Percentiles rank a stretch among this genome's conserved stretches.
Conservation (phyloP, 129 eudicot genomes). For the Ambrosia trifida region DNA sequence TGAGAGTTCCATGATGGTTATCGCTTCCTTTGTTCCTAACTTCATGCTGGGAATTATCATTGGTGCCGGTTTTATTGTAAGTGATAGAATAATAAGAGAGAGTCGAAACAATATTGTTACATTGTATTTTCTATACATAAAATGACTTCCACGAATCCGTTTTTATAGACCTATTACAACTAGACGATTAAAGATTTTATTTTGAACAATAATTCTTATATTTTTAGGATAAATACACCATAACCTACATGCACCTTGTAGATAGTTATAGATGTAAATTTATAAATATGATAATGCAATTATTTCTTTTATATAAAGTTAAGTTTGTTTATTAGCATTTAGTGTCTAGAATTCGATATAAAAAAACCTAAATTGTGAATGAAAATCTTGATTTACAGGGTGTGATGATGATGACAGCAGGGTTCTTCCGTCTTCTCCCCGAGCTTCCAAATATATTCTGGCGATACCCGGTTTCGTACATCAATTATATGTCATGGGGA, state of each 20-base stretch:
- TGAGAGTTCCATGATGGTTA: conserved; percentile 86
- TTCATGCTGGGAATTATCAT: conserved; percentile 72
- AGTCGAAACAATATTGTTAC: too few species aligned
- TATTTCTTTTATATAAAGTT: too few species aligned
- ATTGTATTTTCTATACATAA: too few species aligned
- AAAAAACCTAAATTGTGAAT: not conserved
- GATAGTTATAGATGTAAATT: too few species aligned
- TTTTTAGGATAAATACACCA: too few species aligned
- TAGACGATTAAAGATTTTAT: too few species aligned
- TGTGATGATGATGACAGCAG: conserved; percentile 88
- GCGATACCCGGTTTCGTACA: conserved; percentile 77
- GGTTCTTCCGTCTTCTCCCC: conserved; percentile 69
- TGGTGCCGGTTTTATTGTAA: conserved; percentile 81
- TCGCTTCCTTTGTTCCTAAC: conserved; percentile 78
- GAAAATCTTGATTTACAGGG: conserved; percentile 48
- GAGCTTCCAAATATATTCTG: conserved; percentile 72
- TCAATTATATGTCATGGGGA: conserved; percentile 83
- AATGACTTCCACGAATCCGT: too few species aligned
- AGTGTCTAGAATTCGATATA: not conserved
- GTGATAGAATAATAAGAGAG: conserved; percentile 4
- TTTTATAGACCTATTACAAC: too few species aligned
- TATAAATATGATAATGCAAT: too few species aligned
- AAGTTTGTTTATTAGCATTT: not conserved
- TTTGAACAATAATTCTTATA: too few species aligned
- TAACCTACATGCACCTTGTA: too few species aligned